These are phyloP conservation scores for Aureobasidium sp. DNA, from an alignment of 2,329 filamentous ascomycete species.

Conservation along the genomic window DNA sequence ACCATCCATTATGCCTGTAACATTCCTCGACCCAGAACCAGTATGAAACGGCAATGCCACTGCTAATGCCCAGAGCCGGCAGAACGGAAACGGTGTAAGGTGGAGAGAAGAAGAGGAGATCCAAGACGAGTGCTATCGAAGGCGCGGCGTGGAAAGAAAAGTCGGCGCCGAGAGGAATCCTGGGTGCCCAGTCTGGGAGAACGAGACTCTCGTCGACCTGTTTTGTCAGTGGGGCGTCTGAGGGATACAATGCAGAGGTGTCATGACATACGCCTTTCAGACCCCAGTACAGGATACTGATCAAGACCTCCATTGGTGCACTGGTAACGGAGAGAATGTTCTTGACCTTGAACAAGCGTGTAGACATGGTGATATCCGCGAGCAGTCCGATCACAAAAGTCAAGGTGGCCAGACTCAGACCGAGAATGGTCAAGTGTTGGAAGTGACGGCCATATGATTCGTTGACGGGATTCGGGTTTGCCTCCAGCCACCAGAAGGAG, in stretches of 20 bases:
- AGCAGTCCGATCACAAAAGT: slow-evolving; percentile 55
- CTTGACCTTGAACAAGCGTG: slow-evolving; percentile 54
- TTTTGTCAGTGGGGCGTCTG: slow-evolving; percentile 15
- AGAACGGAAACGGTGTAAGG: slow-evolving; percentile 59
- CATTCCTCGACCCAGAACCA: slow-evolving; percentile 73
- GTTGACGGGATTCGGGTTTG: slow-evolving; percentile 33
- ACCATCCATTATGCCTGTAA: slow-evolving; percentile 59
- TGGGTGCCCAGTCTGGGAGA: slow-evolving; percentile 37
- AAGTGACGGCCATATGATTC: slow-evolving; percentile 59
- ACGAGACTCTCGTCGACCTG: slow-evolving; percentile 43
- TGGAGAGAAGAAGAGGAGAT: slow-evolving; percentile 60
- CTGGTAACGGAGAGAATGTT: slow-evolving; percentile 58
- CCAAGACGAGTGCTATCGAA: slow-evolving; percentile 53
- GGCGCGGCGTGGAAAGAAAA: slow-evolving; percentile 59
- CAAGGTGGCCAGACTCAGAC: slow-evolving; percentile 50
- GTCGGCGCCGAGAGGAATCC: slow-evolving; percentile 44
- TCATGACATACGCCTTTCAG: slow-evolving; percentile 41
- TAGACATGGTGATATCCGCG: slow-evolving; percentile 54
- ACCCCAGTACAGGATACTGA: slow-evolving; percentile 65
- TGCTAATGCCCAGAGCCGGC: slow-evolving; percentile 51
- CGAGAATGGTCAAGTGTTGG: slow-evolving; percentile 67
- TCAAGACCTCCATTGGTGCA: slow-evolving; percentile 61
- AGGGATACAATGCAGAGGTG: neutral
- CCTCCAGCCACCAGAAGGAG: slow-evolving; percentile 34
- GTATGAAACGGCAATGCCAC: slow-evolving; percentile 54